Evolutionary conservation across 2,329 filamentous ascomycete species (phyloP).

Genomic region (Alternaria tenuissima): DNA sequence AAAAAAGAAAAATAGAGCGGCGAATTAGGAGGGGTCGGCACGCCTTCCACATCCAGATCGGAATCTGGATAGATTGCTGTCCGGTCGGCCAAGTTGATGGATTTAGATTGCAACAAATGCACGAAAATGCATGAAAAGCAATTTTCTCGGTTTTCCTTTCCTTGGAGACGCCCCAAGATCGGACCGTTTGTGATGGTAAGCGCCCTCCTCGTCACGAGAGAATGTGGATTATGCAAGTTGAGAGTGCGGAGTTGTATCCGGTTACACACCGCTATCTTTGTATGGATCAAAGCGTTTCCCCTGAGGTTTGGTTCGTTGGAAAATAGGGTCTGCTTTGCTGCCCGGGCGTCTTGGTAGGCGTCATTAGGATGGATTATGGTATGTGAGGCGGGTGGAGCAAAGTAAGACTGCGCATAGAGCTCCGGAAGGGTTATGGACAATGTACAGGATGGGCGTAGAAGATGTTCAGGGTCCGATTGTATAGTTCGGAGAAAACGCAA

Average conservation of each 20-base stretch:
- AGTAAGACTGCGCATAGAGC: background rate
- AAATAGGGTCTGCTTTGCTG: background rate
- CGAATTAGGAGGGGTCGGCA: background rate
- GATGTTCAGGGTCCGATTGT: background rate
- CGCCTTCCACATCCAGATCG: background rate
- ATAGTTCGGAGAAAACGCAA: background rate
- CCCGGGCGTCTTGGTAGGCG: background rate
- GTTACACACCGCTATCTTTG: constrained; percentile 6
- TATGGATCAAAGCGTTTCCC: background rate
- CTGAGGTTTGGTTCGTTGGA: background rate
- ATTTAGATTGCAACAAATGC: constrained; percentile 6
- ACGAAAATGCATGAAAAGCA: constrained; percentile 4
- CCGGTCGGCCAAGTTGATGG: background rate
- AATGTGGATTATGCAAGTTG: background rate
- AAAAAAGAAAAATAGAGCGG: background rate
- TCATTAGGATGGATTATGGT: background rate
- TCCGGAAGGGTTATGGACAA: background rate
- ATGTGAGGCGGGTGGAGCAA: background rate
- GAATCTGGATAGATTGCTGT: background rate
- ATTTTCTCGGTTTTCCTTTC: background rate
- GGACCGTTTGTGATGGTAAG: constrained; percentile 6
- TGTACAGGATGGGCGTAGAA: background rate
- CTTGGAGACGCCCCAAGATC: background rate
- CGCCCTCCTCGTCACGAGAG: constrained; percentile 2
- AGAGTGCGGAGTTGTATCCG: constrained; percentile 2